phyloP scores from a whole-genome alignment of 495 filamentous ascomycete genomes.

The Oleoguttula mirabilis region DNA sequence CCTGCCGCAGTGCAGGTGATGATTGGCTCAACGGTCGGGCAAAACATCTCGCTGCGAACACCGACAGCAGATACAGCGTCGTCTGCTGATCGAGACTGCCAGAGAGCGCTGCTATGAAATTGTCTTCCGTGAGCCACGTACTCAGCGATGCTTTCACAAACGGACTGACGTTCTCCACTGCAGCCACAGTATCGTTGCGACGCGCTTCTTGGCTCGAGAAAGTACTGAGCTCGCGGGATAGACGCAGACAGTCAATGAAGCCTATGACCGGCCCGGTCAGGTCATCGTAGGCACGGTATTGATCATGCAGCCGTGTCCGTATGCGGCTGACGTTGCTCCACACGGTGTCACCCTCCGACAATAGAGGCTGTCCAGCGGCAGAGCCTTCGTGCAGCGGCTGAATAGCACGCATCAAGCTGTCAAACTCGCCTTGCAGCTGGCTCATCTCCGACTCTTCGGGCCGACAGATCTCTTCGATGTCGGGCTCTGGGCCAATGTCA shows the following conservation, averaged over 20 bases:
- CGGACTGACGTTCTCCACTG: conserved; percentile 5
- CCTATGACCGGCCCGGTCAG: conserved; percentile 65
- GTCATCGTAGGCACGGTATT: conserved; percentile 72
- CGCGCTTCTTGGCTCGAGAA: neutral
- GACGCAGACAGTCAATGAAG: conserved; percentile 67
- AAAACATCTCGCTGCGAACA: conserved; percentile 1
- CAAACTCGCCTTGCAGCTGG: conserved; percentile 71
- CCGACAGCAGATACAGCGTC: neutral
- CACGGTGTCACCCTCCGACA: too few species aligned
- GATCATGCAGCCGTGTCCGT: conserved; percentile 47
- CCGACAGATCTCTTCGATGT: conserved; percentile 56
- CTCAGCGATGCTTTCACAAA: conserved; percentile 5
- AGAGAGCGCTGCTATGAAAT: conserved; percentile 4
- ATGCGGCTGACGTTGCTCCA: conserved; percentile 62
- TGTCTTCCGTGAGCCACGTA: conserved; percentile 3
- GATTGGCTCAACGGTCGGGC: neutral
- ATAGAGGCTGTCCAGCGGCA: neutral
- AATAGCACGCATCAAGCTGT: conserved; percentile 16
- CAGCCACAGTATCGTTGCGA: too few species aligned
- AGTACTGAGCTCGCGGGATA: conserved; percentile 39
- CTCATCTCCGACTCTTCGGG: conserved; percentile 53
- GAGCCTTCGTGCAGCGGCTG: neutral
- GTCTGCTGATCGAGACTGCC: neutral
- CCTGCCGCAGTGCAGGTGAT: neutral
- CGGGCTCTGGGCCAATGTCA: conserved; percentile 49